A percentile compares a stretch with the other conserved stretches of the same genome.
These are phyloP conservation scores for Candida sanyaensis DNA, from an alignment of 1,139 yeast species.

Conservation along the genomic window DNA sequence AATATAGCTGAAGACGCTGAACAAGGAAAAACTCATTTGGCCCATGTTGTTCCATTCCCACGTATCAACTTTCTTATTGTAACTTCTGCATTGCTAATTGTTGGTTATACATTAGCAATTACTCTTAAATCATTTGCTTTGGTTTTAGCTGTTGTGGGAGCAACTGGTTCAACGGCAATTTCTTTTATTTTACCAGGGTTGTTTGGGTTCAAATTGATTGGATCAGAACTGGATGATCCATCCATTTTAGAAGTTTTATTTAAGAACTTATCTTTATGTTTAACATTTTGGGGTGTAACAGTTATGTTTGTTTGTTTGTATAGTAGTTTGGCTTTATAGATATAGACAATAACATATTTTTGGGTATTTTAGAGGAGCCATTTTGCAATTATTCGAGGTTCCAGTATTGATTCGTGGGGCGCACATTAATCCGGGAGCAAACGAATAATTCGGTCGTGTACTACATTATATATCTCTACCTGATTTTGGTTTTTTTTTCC, in stretches of 20 bases:
- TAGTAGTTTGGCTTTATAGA: constrained; percentile 30
- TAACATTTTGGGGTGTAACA: constrained; percentile 43
- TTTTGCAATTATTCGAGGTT: too few relatives aligned
- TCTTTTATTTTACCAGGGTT: constrained; percentile 61
- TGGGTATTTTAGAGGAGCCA: too few relatives aligned
- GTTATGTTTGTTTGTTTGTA: constrained; percentile 46
- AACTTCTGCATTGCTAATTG: constrained; percentile 44
- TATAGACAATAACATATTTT: constrained; percentile 6
- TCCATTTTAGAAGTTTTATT: constrained; percentile 24
- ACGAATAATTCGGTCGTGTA: too few relatives aligned
- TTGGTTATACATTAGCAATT: constrained; percentile 48
- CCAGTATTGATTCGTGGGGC: too few relatives aligned
- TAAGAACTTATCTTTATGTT: constrained; percentile 29
- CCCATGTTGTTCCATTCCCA: constrained; percentile 53
- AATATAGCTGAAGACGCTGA: constrained; percentile 11
- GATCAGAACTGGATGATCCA: constrained; percentile 30
- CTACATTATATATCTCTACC: too few relatives aligned
- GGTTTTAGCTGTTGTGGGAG: constrained; percentile 59
- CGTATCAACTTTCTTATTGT: constrained; percentile 45
- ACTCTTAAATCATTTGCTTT: constrained; percentile 54
- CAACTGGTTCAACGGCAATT: constrained; percentile 62
- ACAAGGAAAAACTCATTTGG: constrained; percentile 13
- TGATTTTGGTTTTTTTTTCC: too few relatives aligned
- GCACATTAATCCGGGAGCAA: too few relatives aligned
- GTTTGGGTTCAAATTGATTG: constrained; percentile 53